A percentile compares a stretch with the other conserved stretches of the same genome.
Evolutionary conservation across 2,329 filamentous ascomycete species (phyloP).

Genomic region (Ophiostoma sp.): DNA sequence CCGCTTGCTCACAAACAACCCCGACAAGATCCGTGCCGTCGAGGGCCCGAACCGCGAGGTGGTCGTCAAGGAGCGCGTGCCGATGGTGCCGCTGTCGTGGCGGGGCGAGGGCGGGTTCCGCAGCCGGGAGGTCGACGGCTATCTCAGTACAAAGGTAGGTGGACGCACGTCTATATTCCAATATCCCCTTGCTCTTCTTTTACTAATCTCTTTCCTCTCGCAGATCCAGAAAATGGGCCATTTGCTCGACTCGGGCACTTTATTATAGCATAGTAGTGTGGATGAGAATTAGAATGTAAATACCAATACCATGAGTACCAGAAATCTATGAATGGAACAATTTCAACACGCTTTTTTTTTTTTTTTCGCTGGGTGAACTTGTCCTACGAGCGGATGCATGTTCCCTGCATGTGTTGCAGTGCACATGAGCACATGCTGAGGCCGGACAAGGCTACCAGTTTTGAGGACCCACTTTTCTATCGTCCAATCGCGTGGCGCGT

Average conservation of each 20-base stretch:
- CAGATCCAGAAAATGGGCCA: constrained; percentile 89
- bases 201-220: neutral
- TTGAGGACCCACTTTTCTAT: neutral
- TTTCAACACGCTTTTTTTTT: neutral
- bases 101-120: constrained; percentile 79
- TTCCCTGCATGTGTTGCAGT: too few relatives aligned
- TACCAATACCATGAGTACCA: neutral
- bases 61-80: constrained; percentile 81
- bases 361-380: neutral
- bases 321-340: neutral
- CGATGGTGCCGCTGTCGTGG: constrained; percentile 96
- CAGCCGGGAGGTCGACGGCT: constrained; percentile 88
- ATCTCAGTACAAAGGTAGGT: constrained; percentile 88
- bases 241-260: constrained; percentile 58
- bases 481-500: neutral
- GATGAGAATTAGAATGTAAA: constrained; percentile 4
- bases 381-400: too few relatives aligned
- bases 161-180: neutral
- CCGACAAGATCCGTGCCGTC: constrained; percentile 91
- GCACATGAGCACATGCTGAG: too few relatives aligned
- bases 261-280: constrained; percentile 18
- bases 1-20: constrained; percentile 89
- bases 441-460: neutral
- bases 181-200: neutral
- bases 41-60: constrained; percentile 90